Conservation (phyloP, 2,329 filamentous ascomycete genomes). For the Xylariaceae sp. region DNA sequence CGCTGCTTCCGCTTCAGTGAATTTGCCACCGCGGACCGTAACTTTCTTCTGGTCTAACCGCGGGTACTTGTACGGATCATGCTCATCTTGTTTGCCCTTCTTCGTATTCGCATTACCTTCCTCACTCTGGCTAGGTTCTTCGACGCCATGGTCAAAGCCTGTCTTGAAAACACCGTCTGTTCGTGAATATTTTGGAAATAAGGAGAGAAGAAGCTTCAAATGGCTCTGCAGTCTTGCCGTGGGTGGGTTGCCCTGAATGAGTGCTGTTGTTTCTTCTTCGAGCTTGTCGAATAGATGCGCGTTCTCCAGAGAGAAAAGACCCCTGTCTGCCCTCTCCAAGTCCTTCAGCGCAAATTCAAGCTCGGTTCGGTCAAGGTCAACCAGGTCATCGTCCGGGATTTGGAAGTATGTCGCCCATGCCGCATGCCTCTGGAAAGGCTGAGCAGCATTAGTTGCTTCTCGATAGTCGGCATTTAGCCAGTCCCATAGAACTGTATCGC, state of each 20-base stretch:
- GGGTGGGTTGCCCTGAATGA: not conserved
- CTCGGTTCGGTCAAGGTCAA: not conserved
- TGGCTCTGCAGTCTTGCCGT: too few relatives aligned
- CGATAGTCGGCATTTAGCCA: conserved; percentile 2
- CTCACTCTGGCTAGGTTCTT: not conserved
- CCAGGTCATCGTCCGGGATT: not conserved
- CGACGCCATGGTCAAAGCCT: too few relatives aligned
- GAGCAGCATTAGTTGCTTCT: not conserved
- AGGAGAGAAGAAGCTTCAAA: too few relatives aligned
- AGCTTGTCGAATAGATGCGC: too few relatives aligned
- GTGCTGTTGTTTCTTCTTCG: too few relatives aligned
- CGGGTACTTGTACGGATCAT: conserved; percentile 10
- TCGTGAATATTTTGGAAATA: too few relatives aligned
- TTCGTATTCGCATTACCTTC: not conserved
- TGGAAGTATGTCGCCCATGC: conserved; percentile 11
- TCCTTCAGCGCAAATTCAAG: conserved; percentile 1
- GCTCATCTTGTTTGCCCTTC: not conserved
- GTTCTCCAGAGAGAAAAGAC: not conserved
- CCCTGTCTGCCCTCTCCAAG: not conserved
- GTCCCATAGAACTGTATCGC: conserved; percentile 1
- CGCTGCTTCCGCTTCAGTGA: conserved; percentile 20
- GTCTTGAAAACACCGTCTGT: too few relatives aligned
- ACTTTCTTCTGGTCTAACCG: not conserved
- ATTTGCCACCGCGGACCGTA: conserved; percentile 18
- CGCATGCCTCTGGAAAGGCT: not conserved